phyloP scores from a whole-genome alignment of 106 monocot genomes.

The Dioscorea dumetorum region DNA sequence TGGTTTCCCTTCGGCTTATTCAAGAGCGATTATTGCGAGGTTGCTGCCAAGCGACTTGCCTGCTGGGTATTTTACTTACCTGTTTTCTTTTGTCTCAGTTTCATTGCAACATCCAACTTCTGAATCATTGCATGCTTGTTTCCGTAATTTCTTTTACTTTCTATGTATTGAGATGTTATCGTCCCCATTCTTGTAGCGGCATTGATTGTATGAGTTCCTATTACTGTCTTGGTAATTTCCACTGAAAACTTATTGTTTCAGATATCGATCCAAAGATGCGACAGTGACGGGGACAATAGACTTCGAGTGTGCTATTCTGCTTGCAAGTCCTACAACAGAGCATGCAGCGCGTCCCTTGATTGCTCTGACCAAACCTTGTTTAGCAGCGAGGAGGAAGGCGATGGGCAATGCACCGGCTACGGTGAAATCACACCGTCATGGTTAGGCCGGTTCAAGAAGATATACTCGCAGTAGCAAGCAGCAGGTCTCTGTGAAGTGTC shows the following conservation, averaged over 20 bases:
- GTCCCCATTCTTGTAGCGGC: too few relatives aligned
- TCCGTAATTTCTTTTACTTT: too few relatives aligned
- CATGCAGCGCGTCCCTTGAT: slow-evolving; percentile 84
- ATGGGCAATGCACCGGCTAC: slow-evolving; percentile 85
- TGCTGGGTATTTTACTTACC: slow-evolving; percentile 73
- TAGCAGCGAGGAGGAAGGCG: slow-evolving; percentile 83
- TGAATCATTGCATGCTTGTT: too few relatives aligned
- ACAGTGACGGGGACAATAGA: slow-evolving; percentile 93
- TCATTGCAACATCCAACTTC: too few relatives aligned
- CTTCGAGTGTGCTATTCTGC: slow-evolving; percentile 97
- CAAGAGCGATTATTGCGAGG: slow-evolving; percentile 69
- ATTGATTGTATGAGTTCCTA: too few relatives aligned
- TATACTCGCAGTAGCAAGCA: slow-evolving; percentile 27
- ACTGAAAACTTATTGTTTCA: slow-evolving; percentile 10
- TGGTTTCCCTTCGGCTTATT: slow-evolving; percentile 60
- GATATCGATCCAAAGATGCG: slow-evolving; percentile 96
- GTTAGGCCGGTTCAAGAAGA: slow-evolving; percentile 43
- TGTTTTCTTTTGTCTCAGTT: too few relatives aligned
- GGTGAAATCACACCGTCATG: slow-evolving; percentile 73
- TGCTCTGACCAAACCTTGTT: slow-evolving; percentile 97
- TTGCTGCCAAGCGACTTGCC: slow-evolving; percentile 89
- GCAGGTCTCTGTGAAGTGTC: slow-evolving; percentile 9
- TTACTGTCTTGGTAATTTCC: too few relatives aligned
- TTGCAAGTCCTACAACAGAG: slow-evolving; percentile 73
- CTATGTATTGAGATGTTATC: too few relatives aligned